Conservation (phyloP, 2,329 filamentous ascomycete genomes). For the Ceratocystis alfenasii region DNA sequence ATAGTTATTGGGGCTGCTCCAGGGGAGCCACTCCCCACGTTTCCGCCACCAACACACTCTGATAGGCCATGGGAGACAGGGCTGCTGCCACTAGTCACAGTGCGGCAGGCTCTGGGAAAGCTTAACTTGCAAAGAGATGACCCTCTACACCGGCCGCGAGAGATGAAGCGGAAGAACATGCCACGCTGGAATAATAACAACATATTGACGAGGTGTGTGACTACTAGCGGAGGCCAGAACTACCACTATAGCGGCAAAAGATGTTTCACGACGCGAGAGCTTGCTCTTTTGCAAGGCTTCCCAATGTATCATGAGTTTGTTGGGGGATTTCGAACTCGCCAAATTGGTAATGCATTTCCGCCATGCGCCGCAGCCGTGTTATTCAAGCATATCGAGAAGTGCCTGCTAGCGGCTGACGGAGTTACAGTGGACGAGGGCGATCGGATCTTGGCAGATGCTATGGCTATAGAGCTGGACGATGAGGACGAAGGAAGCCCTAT, state of each 20-base stretch:
- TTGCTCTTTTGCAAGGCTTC: slow-evolving; percentile 59
- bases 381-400: slow-evolving; percentile 38
- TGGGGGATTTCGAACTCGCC: slow-evolving; percentile 38
- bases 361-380: slow-evolving; percentile 42
- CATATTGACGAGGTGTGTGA: slow-evolving; percentile 48
- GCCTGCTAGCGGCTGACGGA: slow-evolving; percentile 36
- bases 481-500: background rate
- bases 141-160: slow-evolving; percentile 32
- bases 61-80: slow-evolving; percentile 27
- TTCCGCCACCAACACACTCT: slow-evolving; percentile 51
- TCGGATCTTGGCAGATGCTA: slow-evolving; percentile 16
- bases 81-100: slow-evolving; percentile 35
- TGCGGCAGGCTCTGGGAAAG: slow-evolving; percentile 33
- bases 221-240: slow-evolving; percentile 48
- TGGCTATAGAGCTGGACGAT: slow-evolving; percentile 19
- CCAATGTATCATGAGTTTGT: slow-evolving; percentile 49
- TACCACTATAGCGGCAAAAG: slow-evolving; percentile 54
- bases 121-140: slow-evolving; percentile 29
- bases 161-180: slow-evolving; percentile 26
- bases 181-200: slow-evolving; percentile 36
- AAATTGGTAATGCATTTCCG: slow-evolving; percentile 73
- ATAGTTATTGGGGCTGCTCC: slow-evolving; percentile 51
- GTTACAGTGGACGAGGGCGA: slow-evolving; percentile 14
- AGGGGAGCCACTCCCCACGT: slow-evolving; percentile 55
- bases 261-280: slow-evolving; percentile 54